These are phyloP conservation scores for Phascolomyces articulosus DNA, from an alignment of 371 early-diverging fungal species.

Conservation along the genomic window DNA sequence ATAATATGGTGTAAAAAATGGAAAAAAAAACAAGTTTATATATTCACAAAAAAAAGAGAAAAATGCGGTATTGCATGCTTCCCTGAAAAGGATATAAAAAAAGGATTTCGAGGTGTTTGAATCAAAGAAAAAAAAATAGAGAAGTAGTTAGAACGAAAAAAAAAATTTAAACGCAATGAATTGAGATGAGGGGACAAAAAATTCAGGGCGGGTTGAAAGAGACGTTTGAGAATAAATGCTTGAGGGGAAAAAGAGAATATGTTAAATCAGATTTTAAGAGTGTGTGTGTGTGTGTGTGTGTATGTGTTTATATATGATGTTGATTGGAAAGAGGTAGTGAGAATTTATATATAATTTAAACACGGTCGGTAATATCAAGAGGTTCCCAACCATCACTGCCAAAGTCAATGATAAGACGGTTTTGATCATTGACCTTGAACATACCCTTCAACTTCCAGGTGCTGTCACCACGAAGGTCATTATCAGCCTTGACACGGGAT, in stretches of 20 bases:
- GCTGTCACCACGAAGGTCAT: constrained; percentile 35
- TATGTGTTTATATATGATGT: background rate
- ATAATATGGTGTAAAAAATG: background rate
- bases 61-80: constrained; percentile 1
- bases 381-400: constrained; percentile 24
- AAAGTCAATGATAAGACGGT: constrained; percentile 22
- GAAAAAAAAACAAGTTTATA: background rate
- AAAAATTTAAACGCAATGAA: too few species aligned
- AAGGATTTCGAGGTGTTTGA: too few species aligned
- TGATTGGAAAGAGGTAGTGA: background rate
- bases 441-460: constrained; percentile 29
- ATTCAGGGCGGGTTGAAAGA: too few species aligned
- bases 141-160: background rate
- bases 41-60: constrained; percentile 2
- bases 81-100: constrained; percentile 6
- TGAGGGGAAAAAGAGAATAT: background rate
- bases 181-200: too few species aligned
- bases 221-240: too few species aligned
- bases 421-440: constrained; percentile 19
- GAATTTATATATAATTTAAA: constrained; percentile 12
- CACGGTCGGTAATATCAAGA: constrained; percentile 25
- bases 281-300: background rate
- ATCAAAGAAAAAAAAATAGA: background rate
- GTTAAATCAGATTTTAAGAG: too few species aligned
- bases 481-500: constrained; percentile 41